Base-by-base conservation (phyloP, 305 asterid species). In the Nicotiana rustica region DNA sequence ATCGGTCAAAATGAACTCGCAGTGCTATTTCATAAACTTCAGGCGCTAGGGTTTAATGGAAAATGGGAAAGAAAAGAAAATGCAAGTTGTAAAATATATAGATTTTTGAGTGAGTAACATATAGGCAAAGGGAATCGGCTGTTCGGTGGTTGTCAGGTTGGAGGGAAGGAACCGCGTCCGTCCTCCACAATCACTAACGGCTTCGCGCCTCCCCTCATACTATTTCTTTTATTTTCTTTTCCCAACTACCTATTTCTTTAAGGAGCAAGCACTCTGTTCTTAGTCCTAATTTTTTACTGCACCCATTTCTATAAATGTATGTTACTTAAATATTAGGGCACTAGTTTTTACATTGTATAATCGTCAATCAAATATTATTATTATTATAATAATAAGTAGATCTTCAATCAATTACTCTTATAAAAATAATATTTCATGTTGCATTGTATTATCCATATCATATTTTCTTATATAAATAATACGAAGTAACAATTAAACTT, bases 121-220 rank as follows among this genome's bases (percentile, higher is more conserved):
- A 4, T 4, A 36, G 41, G 49, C 80, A 44, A 15, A 77, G 69
- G 31, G 71, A 78, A 21, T 78, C 82, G 19, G 17, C 15, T 36
- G n/a, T 61, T 44, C 10, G 82, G 66, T 79, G 75, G 49, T 29
- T 21, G 70, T 44, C 52, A 59, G n/a, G 68, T 59, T 61, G 75
- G 77, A 66, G 66, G 75, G 83, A 44, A 55, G 3, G 61, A 65
- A 47, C 62, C 66, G 82, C 29, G 29, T 25, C 29, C 65, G 31
- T 64, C 55, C 66, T 47, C 9, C 41, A 66, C 25, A 38, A 69
- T 66, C 65, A 80, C 57, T 18, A 81, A 81, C 78, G 83, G 83
- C 1, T 81, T 81, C 67, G 69, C 60, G 75, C 75, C 73, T 41
- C 79, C 65, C 65, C 17, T 52, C 29, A 17, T 15, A 52, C 79